phyloP scores from a whole-genome alignment of 768 basidiomycete species.

The Collybiopsis luxurians region DNA sequence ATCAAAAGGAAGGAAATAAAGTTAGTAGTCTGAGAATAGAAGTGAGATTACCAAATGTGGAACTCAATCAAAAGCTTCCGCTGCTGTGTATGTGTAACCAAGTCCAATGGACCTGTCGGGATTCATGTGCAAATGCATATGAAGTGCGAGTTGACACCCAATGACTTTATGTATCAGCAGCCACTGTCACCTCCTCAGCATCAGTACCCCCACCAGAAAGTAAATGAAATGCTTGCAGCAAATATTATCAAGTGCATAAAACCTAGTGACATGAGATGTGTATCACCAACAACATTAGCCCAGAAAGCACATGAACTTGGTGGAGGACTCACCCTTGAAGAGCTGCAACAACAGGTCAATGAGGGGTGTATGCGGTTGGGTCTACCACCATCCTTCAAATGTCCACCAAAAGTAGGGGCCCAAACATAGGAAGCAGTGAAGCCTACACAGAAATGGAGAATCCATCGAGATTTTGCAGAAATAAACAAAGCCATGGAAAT shows the following conservation, averaged over 20 bases:
- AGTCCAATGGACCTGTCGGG: too few species aligned
- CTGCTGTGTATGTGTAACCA: too few species aligned
- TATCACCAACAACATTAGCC: conserved; percentile 30
- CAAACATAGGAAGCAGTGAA: background rate
- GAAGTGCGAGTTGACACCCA: too few species aligned
- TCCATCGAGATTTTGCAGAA: conserved; percentile 22
- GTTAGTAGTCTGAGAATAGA: too few species aligned
- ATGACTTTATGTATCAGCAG: conserved; percentile 28
- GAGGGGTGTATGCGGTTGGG: conserved; percentile 26
- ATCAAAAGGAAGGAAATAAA: too few species aligned
- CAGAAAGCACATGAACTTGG: conserved; percentile 30
- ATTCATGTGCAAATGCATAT: too few species aligned
- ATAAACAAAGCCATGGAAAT: conserved; percentile 10
- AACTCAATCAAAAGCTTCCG: too few species aligned
- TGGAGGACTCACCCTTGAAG: conserved; percentile 27
- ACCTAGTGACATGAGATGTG: conserved; percentile 30
- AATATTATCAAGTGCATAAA: conserved; percentile 28
- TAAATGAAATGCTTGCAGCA: conserved; percentile 31
- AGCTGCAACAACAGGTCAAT: conserved; percentile 32
- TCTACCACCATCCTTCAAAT: conserved; percentile 14
- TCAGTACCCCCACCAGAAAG: conserved; percentile 23
- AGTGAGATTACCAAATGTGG: too few species aligned
- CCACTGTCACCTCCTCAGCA: conserved; percentile 28
- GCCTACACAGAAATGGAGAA: conserved; percentile 19
- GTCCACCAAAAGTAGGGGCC: conserved; percentile 18